These are phyloP conservation scores for Tremellales sp. DNA, from an alignment of 1,284 basidiomycete genomes.

Conservation along the genomic window DNA sequence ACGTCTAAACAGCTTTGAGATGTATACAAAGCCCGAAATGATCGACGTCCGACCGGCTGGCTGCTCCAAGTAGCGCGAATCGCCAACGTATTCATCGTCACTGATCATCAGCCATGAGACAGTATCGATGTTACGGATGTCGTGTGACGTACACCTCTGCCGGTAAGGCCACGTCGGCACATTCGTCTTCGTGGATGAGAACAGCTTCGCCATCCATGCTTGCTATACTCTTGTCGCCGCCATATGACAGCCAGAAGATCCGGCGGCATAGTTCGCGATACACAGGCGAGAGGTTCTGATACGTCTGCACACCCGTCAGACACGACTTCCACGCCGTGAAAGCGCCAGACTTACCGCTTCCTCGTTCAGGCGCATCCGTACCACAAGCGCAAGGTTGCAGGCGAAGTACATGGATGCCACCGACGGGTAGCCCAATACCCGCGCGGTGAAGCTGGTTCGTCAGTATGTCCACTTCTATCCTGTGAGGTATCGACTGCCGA, in stretches of 20 bases:
- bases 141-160: slow-evolving; percentile 25
- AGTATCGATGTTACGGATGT: no score
- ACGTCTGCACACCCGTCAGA: slow-evolving; percentile 2
- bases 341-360: slow-evolving; percentile 50
- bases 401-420: not conserved
- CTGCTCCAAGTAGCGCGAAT: slow-evolving; percentile 70
- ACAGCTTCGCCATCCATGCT: slow-evolving; percentile 69
- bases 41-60: slow-evolving; percentile 75
- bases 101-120: slow-evolving; percentile 16
- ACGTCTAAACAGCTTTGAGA: slow-evolving; percentile 65
- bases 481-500: no score
- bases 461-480: no score
- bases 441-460: not conserved
- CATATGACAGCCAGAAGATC: slow-evolving; percentile 79
- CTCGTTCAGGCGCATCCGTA: slow-evolving; percentile 75
- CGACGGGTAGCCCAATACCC: not conserved
- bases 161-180: slow-evolving; percentile 43
- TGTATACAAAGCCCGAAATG: slow-evolving; percentile 81
- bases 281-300: slow-evolving; percentile 54
- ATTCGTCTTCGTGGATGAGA: slow-evolving; percentile 77
- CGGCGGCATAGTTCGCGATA: slow-evolving; percentile 76
- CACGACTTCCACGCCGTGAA: not conserved
- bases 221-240: slow-evolving; percentile 83
- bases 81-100: slow-evolving; percentile 59
- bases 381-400: not conserved